Evolutionary conservation across 345 rosid species (phyloP), one percentile per base, ranked within the genome.

Genomic region (Adansonia digitata): DNA sequence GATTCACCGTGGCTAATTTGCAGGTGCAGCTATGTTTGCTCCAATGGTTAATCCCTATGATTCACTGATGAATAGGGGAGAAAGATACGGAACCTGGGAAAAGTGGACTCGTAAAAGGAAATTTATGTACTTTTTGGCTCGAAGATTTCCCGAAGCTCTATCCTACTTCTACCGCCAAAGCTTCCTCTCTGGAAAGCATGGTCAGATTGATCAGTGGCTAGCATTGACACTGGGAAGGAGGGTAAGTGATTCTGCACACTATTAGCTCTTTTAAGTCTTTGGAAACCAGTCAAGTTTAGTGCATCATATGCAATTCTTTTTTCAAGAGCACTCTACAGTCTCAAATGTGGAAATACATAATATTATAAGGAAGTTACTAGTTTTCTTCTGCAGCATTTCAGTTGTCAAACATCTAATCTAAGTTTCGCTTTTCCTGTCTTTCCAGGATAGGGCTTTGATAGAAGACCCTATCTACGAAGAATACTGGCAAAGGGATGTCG

Each of bases 401-500:
- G 5, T 40, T 66, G 71, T 42, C 31, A 24, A 43, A 17, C 55
- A 45, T 67, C 53, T 1, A 43, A 6, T 43, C 37, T 43, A 15
- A 17, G 26, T 67, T n/a, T 5, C 35, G 1, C 18, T 20, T 20
- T 37, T 64, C 14, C 52, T 10, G 4, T 81, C 65, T 17, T 77
- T 76, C 43, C 69, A 90, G 94, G 94, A 90, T 62, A 86, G 78
- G 83, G 89, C 92, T 42, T 74, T 90, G 77, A 80, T 90, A 15
- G 87, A 86, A 82, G 94, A 88, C 65, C 94, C 94, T 48, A 72
- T 90, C 76, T 77, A 88, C 65, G 90, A 87, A 79, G 94, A 88
- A 72, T 87, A 85, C 82, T 88, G 90, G 92, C 92, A 87, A 71
- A 90, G 94, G 78, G 92, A 90, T 77, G 88, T 88, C 35, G 94